phyloP scores from a whole-genome alignment of 371 early-diverging fungal genomes.

The Gilbertella persicaria region DNA sequence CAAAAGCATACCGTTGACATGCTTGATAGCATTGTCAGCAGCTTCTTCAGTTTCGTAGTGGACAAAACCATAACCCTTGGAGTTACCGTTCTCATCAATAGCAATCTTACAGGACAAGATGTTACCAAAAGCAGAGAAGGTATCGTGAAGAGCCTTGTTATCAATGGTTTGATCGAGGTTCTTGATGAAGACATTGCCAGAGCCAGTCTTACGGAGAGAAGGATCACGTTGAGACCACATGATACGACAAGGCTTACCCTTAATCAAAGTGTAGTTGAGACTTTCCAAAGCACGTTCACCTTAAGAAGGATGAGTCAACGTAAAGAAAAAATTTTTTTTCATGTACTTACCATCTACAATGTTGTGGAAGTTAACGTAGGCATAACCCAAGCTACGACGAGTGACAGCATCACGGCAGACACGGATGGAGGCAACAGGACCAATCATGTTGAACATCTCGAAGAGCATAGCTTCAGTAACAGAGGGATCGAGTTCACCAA shows the following conservation, averaged over 20 bases:
- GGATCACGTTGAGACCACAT: conserved; percentile 99
- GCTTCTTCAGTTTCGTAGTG: conserved; percentile 97
- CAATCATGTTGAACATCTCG: conserved; percentile 95
- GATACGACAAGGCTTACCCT: conserved; percentile 95
- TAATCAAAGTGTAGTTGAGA: conserved; percentile 94
- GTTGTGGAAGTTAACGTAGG: conserved; percentile 96
- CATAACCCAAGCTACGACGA: conserved; percentile 96
- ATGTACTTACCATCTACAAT: conserved; percentile 63
- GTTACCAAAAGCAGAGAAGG: conserved; percentile 98
- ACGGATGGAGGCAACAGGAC: conserved; percentile 96
- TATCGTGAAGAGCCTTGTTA: conserved; percentile 98
- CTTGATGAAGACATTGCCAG: conserved; percentile 99
- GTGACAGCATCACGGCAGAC: conserved; percentile 98
- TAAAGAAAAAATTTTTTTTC: conserved; percentile 6
- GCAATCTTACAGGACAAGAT: conserved; percentile 99
- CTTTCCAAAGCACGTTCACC: conserved; percentile 92
- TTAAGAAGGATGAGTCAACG: conserved; percentile 13
- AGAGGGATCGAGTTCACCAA: conserved; percentile 90
- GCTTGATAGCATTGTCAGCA: conserved; percentile 96
- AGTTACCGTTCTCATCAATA: conserved; percentile 79
- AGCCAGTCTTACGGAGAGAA: conserved; percentile 88
- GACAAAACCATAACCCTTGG: conserved; percentile 98
- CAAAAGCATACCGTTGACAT: conserved; percentile 98
- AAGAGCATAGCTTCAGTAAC: conserved; percentile 97
- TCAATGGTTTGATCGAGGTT: conserved; percentile 97